phyloP scores from a whole-genome alignment of 78 protist genomes.

The Speleostelium caveatum region DNA sequence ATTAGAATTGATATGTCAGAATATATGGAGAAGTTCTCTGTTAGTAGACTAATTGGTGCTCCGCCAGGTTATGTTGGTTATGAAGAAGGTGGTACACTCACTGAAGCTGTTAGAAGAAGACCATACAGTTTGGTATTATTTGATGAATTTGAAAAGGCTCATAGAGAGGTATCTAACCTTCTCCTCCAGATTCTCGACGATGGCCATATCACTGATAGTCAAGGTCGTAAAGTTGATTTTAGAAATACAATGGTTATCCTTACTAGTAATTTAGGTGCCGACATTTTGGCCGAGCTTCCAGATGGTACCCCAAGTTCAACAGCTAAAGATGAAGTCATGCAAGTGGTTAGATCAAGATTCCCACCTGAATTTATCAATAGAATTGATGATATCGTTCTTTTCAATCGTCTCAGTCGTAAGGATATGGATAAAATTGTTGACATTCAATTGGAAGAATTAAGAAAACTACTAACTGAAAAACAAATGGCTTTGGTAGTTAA shows the following conservation, averaged over 20 bases:
- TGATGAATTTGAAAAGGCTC: constrained; percentile 90
- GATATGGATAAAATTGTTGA: constrained; percentile 79
- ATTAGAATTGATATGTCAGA: constrained; percentile 98
- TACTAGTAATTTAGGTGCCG: constrained; percentile 96
- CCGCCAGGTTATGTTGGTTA: constrained; percentile 99
- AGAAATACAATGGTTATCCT: constrained; percentile 94
- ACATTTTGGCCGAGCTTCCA: constrained; percentile 69
- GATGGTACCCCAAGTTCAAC: constrained; percentile 31
- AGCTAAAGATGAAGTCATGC: constrained; percentile 86
- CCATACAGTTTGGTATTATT: constrained; percentile 94
- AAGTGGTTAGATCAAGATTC: constrained; percentile 85
- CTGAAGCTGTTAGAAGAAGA: constrained; percentile 98
- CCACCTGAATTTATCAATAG: constrained; percentile 98
- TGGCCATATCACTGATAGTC: constrained; percentile 98
- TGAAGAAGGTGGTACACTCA: constrained; percentile 99
- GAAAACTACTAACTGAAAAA: constrained; percentile 81
- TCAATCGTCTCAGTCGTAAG: constrained; percentile 81
- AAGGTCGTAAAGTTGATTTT: constrained; percentile 97
- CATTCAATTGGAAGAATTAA: constrained; percentile 69
- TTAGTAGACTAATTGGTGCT: constrained; percentile 97
- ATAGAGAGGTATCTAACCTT: constrained; percentile 92
- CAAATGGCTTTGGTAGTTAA: constrained; percentile 77
- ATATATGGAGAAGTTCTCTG: constrained; percentile 97
- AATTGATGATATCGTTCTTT: constrained; percentile 95
- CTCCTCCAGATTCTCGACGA: constrained; percentile 99